Percentiles rank a stretch among this genome's conserved stretches.
phyloP scores from a whole-genome alignment of 176 grass and related monocot genomes.

The Poa annua region DNA sequence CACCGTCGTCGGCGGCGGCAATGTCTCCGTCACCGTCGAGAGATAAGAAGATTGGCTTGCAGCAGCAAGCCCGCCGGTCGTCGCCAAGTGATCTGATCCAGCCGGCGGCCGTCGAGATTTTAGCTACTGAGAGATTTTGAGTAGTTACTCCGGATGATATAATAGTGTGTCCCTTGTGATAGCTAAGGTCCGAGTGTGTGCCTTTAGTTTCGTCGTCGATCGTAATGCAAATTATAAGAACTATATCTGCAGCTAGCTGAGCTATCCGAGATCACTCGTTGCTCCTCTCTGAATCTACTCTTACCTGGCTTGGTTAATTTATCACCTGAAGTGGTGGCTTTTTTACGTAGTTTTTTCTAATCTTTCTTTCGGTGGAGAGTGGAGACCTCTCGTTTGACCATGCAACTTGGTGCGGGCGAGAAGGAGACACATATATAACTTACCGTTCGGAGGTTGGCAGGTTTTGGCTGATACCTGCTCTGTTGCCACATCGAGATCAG shows the following conservation, averaged over 20 bases:
- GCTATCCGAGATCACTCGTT: slow-evolving; percentile 14
- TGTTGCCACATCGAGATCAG: no score
- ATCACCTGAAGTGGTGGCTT: neutral
- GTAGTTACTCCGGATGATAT: neutral
- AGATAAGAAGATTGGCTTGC: slow-evolving; percentile 25
- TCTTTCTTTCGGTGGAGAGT: neutral
- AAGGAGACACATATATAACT: no score
- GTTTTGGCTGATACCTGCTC: no score
- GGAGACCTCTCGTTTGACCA: neutral
- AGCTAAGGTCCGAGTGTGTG: slow-evolving; percentile 1
- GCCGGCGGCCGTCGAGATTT: neutral
- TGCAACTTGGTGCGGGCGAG: neutral
- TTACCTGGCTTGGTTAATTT: neutral
- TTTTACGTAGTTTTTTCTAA: neutral
- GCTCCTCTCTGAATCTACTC: neutral
- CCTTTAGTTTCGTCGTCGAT: neutral
- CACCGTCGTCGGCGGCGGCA: slow-evolving; percentile 14
- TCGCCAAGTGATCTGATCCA: neutral
- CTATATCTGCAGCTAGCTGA: neutral
- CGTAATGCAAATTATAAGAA: neutral
- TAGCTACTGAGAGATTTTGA: neutral
- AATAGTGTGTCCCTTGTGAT: neutral
- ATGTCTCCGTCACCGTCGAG: slow-evolving; percentile 43
- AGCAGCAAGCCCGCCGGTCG: neutral
- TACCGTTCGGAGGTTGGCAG: no score